Evolutionary conservation across 768 basidiomycete genomes (phyloP).

Genomic region (Termitomyces sp.): DNA sequence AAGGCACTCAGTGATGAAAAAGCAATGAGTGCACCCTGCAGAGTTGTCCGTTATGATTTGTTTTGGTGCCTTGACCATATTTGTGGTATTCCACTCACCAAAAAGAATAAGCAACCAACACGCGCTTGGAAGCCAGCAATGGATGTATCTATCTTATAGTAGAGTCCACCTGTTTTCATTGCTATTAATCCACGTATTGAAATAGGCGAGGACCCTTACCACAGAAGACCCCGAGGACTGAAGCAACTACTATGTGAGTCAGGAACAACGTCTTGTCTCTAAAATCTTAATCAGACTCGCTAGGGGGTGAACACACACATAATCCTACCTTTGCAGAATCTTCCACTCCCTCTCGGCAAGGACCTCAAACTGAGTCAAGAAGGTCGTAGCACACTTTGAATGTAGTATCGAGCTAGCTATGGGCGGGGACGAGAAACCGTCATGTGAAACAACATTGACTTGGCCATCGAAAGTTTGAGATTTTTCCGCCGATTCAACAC

Average conservation of each 20-base stretch:
- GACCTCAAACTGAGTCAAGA: constrained; percentile 85
- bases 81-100: constrained; percentile 38
- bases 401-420: constrained; percentile 10
- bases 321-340: constrained; percentile 57
- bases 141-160: constrained; percentile 72
- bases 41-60: constrained; percentile 3
- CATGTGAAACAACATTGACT: background rate
- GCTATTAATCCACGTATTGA: background rate
- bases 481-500: constrained; percentile 4
- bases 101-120: constrained; percentile 93
- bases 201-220: constrained; percentile 38
- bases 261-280: constrained; percentile 83
- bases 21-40: constrained; percentile 82
- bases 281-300: background rate
- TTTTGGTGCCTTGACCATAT: background rate
- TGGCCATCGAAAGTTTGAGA: constrained; percentile 4
- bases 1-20: constrained; percentile 90
- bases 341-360: constrained; percentile 86
- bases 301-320: background rate
- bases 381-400: constrained; percentile 62
- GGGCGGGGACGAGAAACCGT: background rate
- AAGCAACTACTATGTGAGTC: constrained; percentile 69
- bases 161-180: constrained; percentile 64
- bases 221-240: constrained; percentile 81
- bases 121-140: constrained; percentile 95